A percentile compares a stretch with the other conserved stretches of the same genome.
phyloP scores from a whole-genome alignment of 306 rosid genomes.

The Coriaria nepalensis region DNA sequence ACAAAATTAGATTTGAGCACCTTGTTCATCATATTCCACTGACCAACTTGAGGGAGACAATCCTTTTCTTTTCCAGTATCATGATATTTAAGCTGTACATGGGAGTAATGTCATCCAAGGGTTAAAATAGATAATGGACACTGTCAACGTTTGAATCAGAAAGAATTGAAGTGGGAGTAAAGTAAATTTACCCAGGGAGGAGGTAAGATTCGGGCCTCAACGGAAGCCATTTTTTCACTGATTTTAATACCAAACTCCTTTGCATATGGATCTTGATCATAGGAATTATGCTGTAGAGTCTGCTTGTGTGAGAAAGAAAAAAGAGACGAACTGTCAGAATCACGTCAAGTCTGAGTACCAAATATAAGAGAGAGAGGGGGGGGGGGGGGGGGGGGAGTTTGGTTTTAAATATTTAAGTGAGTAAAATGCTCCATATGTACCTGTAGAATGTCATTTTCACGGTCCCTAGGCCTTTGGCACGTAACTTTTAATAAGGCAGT shows the following conservation, averaged over 20 bases:
- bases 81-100: slow-evolving; percentile 76
- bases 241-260: slow-evolving; percentile 83
- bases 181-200: slow-evolving; percentile 75
- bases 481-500: slow-evolving; percentile 84
- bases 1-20: slow-evolving; percentile 19
- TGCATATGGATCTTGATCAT: slow-evolving; percentile 88
- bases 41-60: slow-evolving; percentile 97
- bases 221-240: slow-evolving; percentile 81
- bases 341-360: slow-evolving; percentile 2
- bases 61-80: slow-evolving; percentile 92
- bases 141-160: slow-evolving; percentile 4
- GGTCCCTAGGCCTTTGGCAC: slow-evolving; percentile 93
- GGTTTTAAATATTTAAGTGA: not conserved
- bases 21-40: slow-evolving; percentile 99
- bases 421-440: slow-evolving; percentile 20
- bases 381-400: too few species aligned
- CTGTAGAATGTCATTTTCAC: slow-evolving; percentile 82
- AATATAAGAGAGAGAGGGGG: not conserved
- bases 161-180: slow-evolving; percentile 10
- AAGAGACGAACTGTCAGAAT: slow-evolving; percentile 8
- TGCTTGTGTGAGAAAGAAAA: slow-evolving; percentile 15
- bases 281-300: slow-evolving; percentile 81
- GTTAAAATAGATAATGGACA: not conserved
- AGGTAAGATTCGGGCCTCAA: slow-evolving; percentile 93
- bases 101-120: slow-evolving; percentile 9